Conservation (phyloP, 2,329 filamentous ascomycete genomes). For the Leptodontidium sp. region DNA sequence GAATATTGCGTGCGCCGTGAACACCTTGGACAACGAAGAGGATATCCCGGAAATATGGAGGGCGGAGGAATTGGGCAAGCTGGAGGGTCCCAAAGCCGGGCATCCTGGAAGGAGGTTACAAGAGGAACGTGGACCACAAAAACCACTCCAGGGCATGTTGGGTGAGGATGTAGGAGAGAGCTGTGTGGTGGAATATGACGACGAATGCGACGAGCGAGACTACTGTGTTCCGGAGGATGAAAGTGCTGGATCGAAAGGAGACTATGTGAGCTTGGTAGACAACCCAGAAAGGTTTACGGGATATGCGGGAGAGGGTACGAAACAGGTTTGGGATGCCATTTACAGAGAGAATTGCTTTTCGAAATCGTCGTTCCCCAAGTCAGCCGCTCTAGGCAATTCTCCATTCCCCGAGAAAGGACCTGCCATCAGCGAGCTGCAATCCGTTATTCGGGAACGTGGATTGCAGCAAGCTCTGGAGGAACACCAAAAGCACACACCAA, state of each 20-base stretch:
- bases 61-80: constrained; percentile 87
- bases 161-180: constrained; percentile 92
- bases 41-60: constrained; percentile 94
- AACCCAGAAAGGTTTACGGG: constrained; percentile 97
- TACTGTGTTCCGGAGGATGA: constrained; percentile 98
- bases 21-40: constrained; percentile 93
- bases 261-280: constrained; percentile 92
- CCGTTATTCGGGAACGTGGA: constrained; percentile 65
- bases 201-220: constrained; percentile 95
- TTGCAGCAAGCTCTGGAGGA: constrained; percentile 69
- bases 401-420: constrained; percentile 42
- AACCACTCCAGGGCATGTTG: constrained; percentile 81
- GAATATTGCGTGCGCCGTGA: constrained; percentile 95
- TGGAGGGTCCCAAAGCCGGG: constrained; percentile 88
- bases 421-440: constrained; percentile 68
- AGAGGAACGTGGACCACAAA: constrained; percentile 69
- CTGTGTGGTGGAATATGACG: constrained; percentile 96
- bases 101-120: constrained; percentile 83
- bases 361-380: constrained; percentile 68
- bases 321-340: constrained; percentile 95
- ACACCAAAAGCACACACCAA: constrained; percentile 60
- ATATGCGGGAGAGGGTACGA: constrained; percentile 83
- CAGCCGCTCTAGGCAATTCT: constrained; percentile 61
- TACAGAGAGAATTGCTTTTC: constrained; percentile 98
- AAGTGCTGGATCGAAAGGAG: constrained; percentile 83